phyloP scores from a whole-genome alignment of 495 filamentous ascomycete genomes.

The Tuber borchii region DNA sequence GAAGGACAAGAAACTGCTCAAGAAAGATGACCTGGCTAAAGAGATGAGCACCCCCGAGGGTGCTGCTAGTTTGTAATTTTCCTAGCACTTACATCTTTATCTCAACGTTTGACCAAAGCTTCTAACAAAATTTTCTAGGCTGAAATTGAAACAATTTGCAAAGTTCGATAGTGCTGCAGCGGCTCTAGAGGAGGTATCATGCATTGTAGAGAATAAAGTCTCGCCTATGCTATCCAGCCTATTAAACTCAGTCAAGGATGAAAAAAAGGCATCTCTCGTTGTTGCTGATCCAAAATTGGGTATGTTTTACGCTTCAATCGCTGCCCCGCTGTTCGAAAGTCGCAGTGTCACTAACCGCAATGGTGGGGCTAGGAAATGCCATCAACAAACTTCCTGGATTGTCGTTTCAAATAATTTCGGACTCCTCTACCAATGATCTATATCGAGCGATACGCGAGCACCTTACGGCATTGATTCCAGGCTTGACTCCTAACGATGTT shows the following conservation, averaged over 20 bases:
- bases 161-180: slow-evolving; percentile 89
- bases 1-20: slow-evolving; percentile 93
- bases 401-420: slow-evolving; percentile 75
- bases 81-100: not conserved
- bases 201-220: slow-evolving; percentile 87
- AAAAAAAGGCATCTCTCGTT: slow-evolving; percentile 92
- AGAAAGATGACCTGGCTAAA: slow-evolving; percentile 66
- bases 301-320: slow-evolving; percentile 42
- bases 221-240: slow-evolving; percentile 79
- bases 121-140: slow-evolving; percentile 47
- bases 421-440: slow-evolving; percentile 76
- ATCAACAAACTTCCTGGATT: slow-evolving; percentile 89
- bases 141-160: slow-evolving; percentile 92
- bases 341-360: slow-evolving; percentile 9
- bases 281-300: slow-evolving; percentile 93
- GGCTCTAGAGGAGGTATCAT: slow-evolving; percentile 80
- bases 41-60: slow-evolving; percentile 76
- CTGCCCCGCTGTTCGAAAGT: slow-evolving; percentile 11
- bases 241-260: slow-evolving; percentile 86
- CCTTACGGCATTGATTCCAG: slow-evolving; percentile 83
- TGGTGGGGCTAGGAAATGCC: slow-evolving; percentile 54
- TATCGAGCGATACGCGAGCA: slow-evolving; percentile 91
- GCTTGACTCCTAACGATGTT: slow-evolving; percentile 74
- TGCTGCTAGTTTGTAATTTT: slow-evolving; percentile 73
- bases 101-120: not conserved